Percentiles rank a stretch among this genome's conserved stretches.
Evolutionary conservation across 305 asterid species (phyloP).

Genomic region (Stenogyne calaminthoides): DNA sequence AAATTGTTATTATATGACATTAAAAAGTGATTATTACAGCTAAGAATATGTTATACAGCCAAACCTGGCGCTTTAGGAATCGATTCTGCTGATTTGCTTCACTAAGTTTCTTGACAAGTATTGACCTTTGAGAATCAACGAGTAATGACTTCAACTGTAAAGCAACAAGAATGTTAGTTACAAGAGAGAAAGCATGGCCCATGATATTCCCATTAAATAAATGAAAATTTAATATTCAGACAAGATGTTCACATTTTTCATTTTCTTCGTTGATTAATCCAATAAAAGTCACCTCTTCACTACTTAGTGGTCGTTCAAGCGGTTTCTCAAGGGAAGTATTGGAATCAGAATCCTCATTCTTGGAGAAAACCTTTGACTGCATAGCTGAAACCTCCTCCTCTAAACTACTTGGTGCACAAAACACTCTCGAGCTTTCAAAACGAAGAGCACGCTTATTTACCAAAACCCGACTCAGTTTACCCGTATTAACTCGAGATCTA

Average conservation of each 20-base stretch:
- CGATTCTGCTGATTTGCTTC: constrained; percentile 92
- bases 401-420: constrained; percentile 52
- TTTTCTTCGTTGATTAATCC: constrained; percentile 5
- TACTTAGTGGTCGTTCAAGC: constrained; percentile 37
- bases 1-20: background rate
- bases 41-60: constrained; percentile 4
- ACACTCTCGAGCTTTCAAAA: constrained; percentile 39
- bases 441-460: constrained; percentile 28
- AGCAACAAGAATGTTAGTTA: constrained; percentile 21
- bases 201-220: background rate
- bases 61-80: constrained; percentile 85
- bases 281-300: constrained; percentile 53
- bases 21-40: background rate
- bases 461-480: constrained; percentile 35
- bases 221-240: background rate
- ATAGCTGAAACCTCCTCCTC: constrained; percentile 52
- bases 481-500: constrained; percentile 34
- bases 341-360: constrained; percentile 33
- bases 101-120: constrained; percentile 74
- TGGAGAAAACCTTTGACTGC: constrained; percentile 39
- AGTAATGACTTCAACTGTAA: constrained; percentile 68
- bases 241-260: background rate
- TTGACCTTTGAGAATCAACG: constrained; percentile 76
- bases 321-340: constrained; percentile 35
- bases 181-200: constrained; percentile 14